Percentiles rank a stretch among this genome's conserved stretches.
Conservation (phyloP, 164 flowering plant species). For the Amborella trichopoda region DNA sequence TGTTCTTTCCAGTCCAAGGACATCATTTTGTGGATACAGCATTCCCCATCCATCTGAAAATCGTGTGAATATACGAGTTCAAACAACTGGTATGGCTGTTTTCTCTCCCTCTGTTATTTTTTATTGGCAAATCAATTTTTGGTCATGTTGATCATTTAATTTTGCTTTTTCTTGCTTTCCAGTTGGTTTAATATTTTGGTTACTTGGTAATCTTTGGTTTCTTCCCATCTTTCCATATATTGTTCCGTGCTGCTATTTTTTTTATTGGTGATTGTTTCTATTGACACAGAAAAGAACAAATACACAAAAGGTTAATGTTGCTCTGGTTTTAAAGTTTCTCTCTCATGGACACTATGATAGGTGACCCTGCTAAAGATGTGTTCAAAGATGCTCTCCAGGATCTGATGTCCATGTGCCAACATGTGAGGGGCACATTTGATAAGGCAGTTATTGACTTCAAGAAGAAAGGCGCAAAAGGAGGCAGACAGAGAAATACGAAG, state of each 20-base stretch:
- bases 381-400: conserved; percentile 80
- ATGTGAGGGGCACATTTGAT: conserved; percentile 63
- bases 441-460: conserved; percentile 48
- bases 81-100: conserved; percentile 57
- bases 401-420: conserved; percentile 55
- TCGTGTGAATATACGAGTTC: conserved; percentile 78
- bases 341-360: too few relatives aligned
- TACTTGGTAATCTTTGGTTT: too few relatives aligned
- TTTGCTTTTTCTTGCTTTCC: too few relatives aligned
- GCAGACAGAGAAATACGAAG: background rate
- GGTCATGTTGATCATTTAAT: background rate
- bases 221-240: too few relatives aligned
- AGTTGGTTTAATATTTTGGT: too few relatives aligned
- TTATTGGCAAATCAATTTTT: background rate
- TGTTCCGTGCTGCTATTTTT: too few relatives aligned
- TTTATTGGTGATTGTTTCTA: too few relatives aligned
- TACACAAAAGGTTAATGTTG: too few relatives aligned
- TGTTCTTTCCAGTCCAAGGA: conserved; percentile 60
- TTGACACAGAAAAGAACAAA: too few relatives aligned
- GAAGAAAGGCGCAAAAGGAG: conserved; percentile 2
- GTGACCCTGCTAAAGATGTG: conserved; percentile 75
- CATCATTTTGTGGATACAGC: conserved; percentile 71
- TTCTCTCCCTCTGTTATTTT: background rate
- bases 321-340: too few relatives aligned
- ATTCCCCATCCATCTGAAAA: conserved; percentile 95